phyloP scores from a whole-genome alignment of 2,329 filamentous ascomycete species.

The Pseudogymnoascus sp. region DNA sequence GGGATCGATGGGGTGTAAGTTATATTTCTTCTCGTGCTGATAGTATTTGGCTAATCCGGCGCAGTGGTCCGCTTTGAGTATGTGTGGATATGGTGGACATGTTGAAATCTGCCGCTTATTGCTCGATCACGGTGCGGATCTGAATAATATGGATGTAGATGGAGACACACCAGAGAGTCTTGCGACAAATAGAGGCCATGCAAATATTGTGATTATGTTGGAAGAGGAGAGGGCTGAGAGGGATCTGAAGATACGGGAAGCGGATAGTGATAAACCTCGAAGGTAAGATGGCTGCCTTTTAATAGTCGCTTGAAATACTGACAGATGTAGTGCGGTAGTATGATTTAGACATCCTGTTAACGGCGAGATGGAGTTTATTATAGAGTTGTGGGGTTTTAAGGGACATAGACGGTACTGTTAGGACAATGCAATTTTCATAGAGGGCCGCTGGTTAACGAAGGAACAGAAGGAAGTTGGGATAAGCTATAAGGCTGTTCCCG shows the following conservation, averaged over 20 bases:
- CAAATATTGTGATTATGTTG: conserved; percentile 23
- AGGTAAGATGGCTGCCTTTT: background rate
- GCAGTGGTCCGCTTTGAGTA: conserved; percentile 25
- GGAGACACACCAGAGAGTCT: conserved; percentile 25
- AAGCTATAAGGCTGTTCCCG: background rate
- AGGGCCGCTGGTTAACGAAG: background rate
- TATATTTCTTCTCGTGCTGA: background rate
- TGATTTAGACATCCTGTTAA: background rate
- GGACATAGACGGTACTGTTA: background rate
- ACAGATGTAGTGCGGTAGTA: background rate
- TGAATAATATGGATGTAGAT: conserved; percentile 23
- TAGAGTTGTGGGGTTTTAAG: background rate
- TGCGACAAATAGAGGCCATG: conserved; percentile 23
- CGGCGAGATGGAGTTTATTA: background rate
- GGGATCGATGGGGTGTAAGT: conserved; percentile 24
- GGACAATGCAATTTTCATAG: background rate
- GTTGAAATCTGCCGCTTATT: conserved; percentile 22
- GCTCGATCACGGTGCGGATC: conserved; percentile 23
- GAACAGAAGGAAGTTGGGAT: background rate
- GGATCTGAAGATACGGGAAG: conserved; percentile 12
- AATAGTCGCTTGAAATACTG: background rate
- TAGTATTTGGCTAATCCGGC: conserved; percentile 2
- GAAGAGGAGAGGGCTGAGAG: conserved; percentile 18
- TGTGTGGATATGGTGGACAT: conserved; percentile 25
- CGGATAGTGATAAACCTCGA: conserved; percentile 7